Percentiles rank a stretch among this genome's conserved stretches.
phyloP scores from a whole-genome alignment of 768 basidiomycete species.

The Neoboletus magnificus region DNA sequence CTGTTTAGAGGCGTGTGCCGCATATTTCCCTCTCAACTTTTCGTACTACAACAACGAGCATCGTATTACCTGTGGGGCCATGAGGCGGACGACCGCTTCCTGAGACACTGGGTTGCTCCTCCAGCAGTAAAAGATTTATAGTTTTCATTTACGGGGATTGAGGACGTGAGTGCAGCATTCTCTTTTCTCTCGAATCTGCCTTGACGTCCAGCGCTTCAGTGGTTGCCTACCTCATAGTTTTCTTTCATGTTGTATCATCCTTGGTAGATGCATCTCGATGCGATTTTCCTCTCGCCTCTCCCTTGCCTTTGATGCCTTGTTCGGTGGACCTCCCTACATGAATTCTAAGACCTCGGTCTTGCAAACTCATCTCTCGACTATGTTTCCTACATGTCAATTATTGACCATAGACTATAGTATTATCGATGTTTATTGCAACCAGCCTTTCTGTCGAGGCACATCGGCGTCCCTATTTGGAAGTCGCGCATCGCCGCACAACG shows the following conservation, averaged over 20 bases:
- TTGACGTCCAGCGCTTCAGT: slow-evolving; percentile 6
- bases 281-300: neutral
- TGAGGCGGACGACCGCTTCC: slow-evolving; percentile 32
- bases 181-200: neutral
- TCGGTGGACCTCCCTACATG: neutral
- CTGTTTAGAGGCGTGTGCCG: slow-evolving; percentile 49
- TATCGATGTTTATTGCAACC: neutral
- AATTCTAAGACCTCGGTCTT: neutral
- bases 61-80: slow-evolving; percentile 64
- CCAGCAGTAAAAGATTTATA: slow-evolving; percentile 28
- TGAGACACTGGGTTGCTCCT: slow-evolving; percentile 23
- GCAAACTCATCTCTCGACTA: neutral
- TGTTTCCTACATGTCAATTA: neutral
- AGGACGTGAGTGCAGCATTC: slow-evolving; percentile 9
- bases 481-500: neutral
- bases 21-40: slow-evolving; percentile 58
- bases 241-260: slow-evolving; percentile 10
- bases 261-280: neutral
- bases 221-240: neutral
- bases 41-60: slow-evolving; percentile 49
- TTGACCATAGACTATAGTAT: slow-evolving; percentile 2
- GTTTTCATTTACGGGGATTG: neutral
- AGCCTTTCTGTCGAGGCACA: neutral
- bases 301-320: neutral
- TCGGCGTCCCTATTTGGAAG: neutral